Evolutionary conservation across 2,329 filamentous ascomycete species (phyloP).

Genomic region (Xylaria sp.): DNA sequence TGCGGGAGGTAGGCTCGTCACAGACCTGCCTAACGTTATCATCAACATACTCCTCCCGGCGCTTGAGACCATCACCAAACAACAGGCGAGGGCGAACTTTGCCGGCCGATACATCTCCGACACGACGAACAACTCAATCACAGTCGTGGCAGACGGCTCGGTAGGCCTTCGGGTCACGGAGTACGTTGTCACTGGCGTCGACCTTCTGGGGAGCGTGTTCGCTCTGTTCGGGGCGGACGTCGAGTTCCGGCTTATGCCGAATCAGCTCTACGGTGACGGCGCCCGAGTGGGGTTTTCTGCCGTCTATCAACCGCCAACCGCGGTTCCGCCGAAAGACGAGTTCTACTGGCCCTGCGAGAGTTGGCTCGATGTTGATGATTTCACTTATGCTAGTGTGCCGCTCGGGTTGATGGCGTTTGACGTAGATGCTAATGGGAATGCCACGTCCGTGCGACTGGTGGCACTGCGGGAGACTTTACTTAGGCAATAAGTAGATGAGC

Average conservation of each 20-base stretch:
- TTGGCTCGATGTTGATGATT: conserved; percentile 29
- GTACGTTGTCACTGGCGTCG: conserved; percentile 19
- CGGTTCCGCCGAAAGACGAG: conserved; percentile 22
- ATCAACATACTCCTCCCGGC: conserved; percentile 22
- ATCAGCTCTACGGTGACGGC: conserved; percentile 16
- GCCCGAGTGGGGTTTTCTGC: conserved; percentile 17
- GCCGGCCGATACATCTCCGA: conserved; percentile 20
- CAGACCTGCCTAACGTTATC: conserved; percentile 12
- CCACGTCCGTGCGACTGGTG: conserved; percentile 10
- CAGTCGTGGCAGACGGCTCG: conserved; percentile 15
- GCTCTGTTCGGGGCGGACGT: conserved; percentile 23
- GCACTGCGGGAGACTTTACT: conserved; percentile 18
- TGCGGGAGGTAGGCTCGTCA: conserved; percentile 6
- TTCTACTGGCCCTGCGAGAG: conserved; percentile 31
- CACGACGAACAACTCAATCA: conserved; percentile 18
- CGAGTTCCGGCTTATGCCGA: conserved; percentile 23
- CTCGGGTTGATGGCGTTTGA: conserved; percentile 27
- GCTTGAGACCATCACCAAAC: conserved; percentile 19
- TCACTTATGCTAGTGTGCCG: conserved; percentile 26
- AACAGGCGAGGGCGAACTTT: conserved; percentile 19
- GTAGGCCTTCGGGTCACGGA: conserved; percentile 20
- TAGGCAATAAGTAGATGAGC: not conserved
- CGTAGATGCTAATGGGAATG: conserved; percentile 15
- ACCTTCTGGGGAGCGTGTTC: conserved; percentile 24
- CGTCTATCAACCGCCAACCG: conserved; percentile 21